Evolutionary conservation across 2,329 filamentous ascomycete genomes (phyloP).

Genomic region (Aspergillus jensenii): DNA sequence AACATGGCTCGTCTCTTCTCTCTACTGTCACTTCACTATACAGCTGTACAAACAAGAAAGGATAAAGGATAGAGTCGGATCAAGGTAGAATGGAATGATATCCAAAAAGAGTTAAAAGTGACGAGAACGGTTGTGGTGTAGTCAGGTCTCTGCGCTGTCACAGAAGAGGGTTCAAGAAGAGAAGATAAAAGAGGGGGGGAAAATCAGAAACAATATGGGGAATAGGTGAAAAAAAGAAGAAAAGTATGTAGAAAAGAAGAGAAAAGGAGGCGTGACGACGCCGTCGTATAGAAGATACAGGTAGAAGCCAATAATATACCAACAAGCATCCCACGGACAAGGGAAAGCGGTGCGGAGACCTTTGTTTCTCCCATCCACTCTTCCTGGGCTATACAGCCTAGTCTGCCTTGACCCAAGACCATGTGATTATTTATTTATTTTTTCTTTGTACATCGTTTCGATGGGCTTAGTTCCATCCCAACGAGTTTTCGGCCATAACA

Average conservation of each 20-base stretch:
- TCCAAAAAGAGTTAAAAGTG: constrained; percentile 16
- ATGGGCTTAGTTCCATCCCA: constrained; percentile 80
- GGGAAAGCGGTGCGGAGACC: constrained; percentile 7
- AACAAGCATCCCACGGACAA: constrained; percentile 11
- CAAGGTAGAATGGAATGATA: constrained; percentile 7
- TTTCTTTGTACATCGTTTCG: constrained; percentile 13
- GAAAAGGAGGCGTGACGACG: constrained; percentile 17
- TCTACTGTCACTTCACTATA: constrained; percentile 22
- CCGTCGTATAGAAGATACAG: constrained; percentile 20
- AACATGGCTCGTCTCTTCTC: constrained; percentile 10
- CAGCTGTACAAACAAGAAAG: constrained; percentile 23
- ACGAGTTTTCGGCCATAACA: constrained; percentile 88
- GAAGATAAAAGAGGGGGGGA: neutral
- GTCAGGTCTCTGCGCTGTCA: constrained; percentile 17
- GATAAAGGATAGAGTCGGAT: constrained; percentile 11
- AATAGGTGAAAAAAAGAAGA: constrained; percentile 32
- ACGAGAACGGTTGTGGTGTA: constrained; percentile 16
- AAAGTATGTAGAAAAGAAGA: constrained; percentile 23
- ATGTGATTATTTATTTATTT: constrained; percentile 11
- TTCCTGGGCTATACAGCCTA: constrained; percentile 8
- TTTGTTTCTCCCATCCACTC: constrained; percentile 10
- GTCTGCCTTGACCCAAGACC: constrained; percentile 18
- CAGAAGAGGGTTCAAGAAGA: constrained; percentile 20
- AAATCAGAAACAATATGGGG: constrained; percentile 33
- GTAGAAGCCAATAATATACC: constrained; percentile 24